Base-by-base conservation (phyloP, 139 green algal species). In the Ettlia oleoabundans region DNA sequence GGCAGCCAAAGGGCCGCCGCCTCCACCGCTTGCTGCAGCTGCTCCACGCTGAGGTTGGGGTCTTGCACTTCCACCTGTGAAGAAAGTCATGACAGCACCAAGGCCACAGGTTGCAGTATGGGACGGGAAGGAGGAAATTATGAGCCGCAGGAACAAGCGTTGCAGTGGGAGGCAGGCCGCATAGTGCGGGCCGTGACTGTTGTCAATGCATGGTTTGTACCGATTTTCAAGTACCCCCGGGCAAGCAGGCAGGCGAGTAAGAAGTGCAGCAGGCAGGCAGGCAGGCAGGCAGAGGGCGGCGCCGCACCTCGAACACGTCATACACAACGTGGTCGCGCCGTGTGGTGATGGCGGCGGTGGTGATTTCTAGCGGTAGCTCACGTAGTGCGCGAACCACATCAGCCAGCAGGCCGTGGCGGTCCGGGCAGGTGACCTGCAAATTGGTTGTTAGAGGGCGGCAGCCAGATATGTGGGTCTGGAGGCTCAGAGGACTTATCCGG, bases 301-400 rank as follows among this genome's bases (percentile, higher is more conserved):
- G 10, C 9, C 63, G 2, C 9, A 93, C 88, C 85, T 95, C 89
- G 66, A 95, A 95, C 10, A 95, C 90, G 53, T 95, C 91, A 24
- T 89, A 87, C 26, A 94, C 89, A 8, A 80, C 83, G 37, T 85
- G 86, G 22, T 91, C 87, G 0, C 38, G 42, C 37, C 84, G 90
- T 2, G 92, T 95, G 30, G 92, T 95, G 37, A 95, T 84, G 22
- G 92, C 90, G 7, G 92, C 92, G 10, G 84, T 93, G 24, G 85
- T 89, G 80, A 95, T 94, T 87, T 95, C 91, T 24, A 95, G 83
- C 2, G 88, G 89, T 64, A 95, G 76, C 22, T 77, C 67, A 30
- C 85, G 83, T 2, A 95, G 78, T 4, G 89, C 83, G 15, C 85
- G 82, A 37, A 92, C 90, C 75, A 95, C 87, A 75, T 95, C 92